These are phyloP conservation scores for Hanseniaspora thailandica DNA, from an alignment of 805 yeast species.

Conservation along the genomic window DNA sequence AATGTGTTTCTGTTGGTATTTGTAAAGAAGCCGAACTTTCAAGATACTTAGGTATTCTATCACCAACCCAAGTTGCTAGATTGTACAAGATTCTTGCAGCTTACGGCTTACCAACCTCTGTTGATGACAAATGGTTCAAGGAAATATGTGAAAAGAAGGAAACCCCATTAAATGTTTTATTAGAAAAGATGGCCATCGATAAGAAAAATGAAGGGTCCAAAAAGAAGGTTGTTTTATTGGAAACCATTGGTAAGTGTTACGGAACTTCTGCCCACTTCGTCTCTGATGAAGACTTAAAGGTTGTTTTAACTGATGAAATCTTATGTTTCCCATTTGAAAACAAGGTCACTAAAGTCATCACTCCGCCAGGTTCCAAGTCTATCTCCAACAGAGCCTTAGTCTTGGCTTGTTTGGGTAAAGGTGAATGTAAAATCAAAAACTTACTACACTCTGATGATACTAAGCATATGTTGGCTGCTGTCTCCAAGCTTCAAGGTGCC, in stretches of 20 bases:
- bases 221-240: conserved; percentile 75
- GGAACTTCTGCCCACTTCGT: conserved; percentile 82
- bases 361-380: conserved; percentile 95
- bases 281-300: conserved; percentile 64
- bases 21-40: conserved; percentile 89
- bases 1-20: conserved; percentile 97
- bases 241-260: conserved; percentile 76
- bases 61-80: conserved; percentile 90
- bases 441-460: conserved; percentile 93
- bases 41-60: conserved; percentile 76
- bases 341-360: conserved; percentile 33
- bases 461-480: conserved; percentile 84
- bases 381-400: conserved; percentile 90
- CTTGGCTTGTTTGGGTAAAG: conserved; percentile 82
- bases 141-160: conserved; percentile 56
- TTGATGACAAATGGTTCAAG: conserved; percentile 59
- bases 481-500: conserved; percentile 69
- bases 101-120: conserved; percentile 73
- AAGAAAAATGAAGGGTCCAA: conserved; percentile 90
- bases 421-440: conserved; percentile 72
- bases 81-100: conserved; percentile 69
- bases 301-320: conserved; percentile 73
- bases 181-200: conserved; percentile 85
- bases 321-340: conserved; percentile 47
- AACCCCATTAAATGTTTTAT: conserved; percentile 63